Conservation (phyloP, 2,329 filamentous ascomycete species). For the Dothidotthia symphoricarpi region DNA sequence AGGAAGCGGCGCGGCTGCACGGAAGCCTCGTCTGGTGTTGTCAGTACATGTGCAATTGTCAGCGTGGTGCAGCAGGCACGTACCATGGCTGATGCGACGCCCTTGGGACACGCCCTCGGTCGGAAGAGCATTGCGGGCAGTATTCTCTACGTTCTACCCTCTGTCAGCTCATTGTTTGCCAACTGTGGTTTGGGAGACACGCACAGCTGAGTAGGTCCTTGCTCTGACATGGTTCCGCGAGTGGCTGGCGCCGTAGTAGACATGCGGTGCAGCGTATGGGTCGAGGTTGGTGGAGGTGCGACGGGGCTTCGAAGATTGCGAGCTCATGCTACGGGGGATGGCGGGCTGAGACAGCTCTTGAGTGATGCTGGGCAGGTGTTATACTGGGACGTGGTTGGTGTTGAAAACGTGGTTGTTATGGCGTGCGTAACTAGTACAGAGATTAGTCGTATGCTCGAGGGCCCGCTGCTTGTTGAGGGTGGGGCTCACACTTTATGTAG, state of each 20-base stretch:
- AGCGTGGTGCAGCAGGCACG: slow-evolving; percentile 7
- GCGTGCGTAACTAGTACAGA: slow-evolving; percentile 10
- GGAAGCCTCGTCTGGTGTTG: slow-evolving; percentile 65
- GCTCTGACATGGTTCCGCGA: slow-evolving; percentile 48
- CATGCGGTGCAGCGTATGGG: slow-evolving; percentile 57
- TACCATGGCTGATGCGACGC: slow-evolving; percentile 42
- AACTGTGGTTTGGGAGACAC: slow-evolving; percentile 18
- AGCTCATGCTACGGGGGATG: slow-evolving; percentile 42
- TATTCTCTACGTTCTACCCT: slow-evolving; percentile 29
- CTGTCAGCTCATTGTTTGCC: slow-evolving; percentile 11
- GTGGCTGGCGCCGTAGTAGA: slow-evolving; percentile 60
- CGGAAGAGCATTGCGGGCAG: slow-evolving; percentile 32
- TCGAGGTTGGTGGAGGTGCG: slow-evolving; percentile 49
- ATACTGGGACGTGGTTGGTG: slow-evolving; percentile 5
- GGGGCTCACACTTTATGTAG: slow-evolving; percentile 15
- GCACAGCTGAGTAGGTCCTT: slow-evolving; percentile 58
- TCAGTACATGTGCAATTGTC: slow-evolving; percentile 10
- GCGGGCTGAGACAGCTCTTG: slow-evolving; percentile 13
- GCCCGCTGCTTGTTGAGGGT: slow-evolving; percentile 10
- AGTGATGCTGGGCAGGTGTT: slow-evolving; percentile 7
- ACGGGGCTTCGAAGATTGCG: slow-evolving; percentile 39
- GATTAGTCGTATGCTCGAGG: slow-evolving; percentile 12
- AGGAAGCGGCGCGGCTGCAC: slow-evolving; percentile 74
- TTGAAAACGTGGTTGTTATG: slow-evolving; percentile 21
- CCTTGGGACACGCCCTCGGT: slow-evolving; percentile 28